Percentiles rank a stretch among this genome's conserved stretches.
Conservation (phyloP, 805 yeast species). For the Starmera dryadoides region DNA sequence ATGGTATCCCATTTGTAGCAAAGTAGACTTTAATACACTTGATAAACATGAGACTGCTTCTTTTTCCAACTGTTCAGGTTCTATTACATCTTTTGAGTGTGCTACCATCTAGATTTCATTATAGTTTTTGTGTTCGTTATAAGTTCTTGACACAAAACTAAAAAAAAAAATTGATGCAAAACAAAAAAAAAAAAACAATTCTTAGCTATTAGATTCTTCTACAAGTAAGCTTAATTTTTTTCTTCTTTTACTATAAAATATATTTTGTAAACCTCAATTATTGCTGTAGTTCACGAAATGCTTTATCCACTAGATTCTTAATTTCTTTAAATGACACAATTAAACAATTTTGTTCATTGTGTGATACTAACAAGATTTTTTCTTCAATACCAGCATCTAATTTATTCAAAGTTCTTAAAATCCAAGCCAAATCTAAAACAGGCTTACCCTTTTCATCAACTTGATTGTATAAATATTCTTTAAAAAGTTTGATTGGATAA, state of each 20-base stretch:
- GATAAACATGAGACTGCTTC: too few relatives aligned
- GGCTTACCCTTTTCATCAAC: slow-evolving; percentile 73
- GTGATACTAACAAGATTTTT: slow-evolving; percentile 67
- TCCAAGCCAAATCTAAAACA: slow-evolving; percentile 74
- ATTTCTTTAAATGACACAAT: slow-evolving; percentile 82
- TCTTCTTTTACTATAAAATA: background rate
- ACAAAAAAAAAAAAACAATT: too few relatives aligned
- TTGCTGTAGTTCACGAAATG: slow-evolving; percentile 43
- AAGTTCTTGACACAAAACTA: too few relatives aligned
- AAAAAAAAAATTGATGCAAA: too few relatives aligned
- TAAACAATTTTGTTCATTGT: slow-evolving; percentile 80
- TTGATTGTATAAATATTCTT: slow-evolving; percentile 83
- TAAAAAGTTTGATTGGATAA: slow-evolving; percentile 66
- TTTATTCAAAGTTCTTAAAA: slow-evolving; percentile 73
- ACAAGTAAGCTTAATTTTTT: background rate
- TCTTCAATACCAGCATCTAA: slow-evolving; percentile 91
- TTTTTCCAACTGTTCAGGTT: too few relatives aligned
- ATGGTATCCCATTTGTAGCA: slow-evolving; percentile 1
- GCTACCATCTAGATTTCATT: too few relatives aligned
- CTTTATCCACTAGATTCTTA: slow-evolving; percentile 59
- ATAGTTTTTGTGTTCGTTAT: too few relatives aligned
- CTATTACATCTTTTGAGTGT: too few relatives aligned
- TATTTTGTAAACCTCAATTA: background rate
- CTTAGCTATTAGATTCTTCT: background rate
- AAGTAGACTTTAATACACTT: too few relatives aligned